Conservation (phyloP, 164 flowering plant genomes). For the Piper betle region DNA sequence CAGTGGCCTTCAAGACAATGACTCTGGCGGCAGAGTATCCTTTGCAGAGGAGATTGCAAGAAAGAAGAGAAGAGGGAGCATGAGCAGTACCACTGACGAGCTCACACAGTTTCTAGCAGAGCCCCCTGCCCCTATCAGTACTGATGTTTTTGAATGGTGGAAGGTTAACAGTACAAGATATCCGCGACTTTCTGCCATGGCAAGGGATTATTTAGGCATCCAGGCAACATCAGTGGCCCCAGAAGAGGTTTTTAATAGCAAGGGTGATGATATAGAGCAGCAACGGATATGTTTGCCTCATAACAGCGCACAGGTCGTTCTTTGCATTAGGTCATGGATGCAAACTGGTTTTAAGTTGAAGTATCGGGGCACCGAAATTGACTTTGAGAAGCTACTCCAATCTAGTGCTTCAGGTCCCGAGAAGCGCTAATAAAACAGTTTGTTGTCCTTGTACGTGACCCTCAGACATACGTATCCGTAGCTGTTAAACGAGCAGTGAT, state of each 20-base stretch:
- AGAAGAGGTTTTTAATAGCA: constrained; percentile 54
- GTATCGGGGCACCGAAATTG: constrained; percentile 41
- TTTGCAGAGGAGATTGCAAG: constrained; percentile 97
- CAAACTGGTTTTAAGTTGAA: constrained; percentile 43
- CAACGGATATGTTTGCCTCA: constrained; percentile 44
- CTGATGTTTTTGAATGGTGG: constrained; percentile 96
- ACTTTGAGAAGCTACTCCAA: constrained; percentile 52
- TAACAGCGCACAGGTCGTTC: constrained; percentile 33
- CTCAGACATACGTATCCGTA: too few relatives aligned
- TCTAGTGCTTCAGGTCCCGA: constrained; percentile 5
- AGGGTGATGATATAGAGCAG: constrained; percentile 64
- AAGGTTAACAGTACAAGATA: constrained; percentile 67
- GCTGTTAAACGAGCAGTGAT: too few relatives aligned
- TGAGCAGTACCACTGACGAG: constrained; percentile 58
- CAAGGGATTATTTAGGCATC: constrained; percentile 75
- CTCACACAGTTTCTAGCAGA: constrained; percentile 83
- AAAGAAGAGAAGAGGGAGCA: constrained; percentile 68
- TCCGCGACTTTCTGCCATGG: constrained; percentile 83
- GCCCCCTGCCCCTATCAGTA: constrained; percentile 64
- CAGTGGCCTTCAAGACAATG: constrained; percentile 39
- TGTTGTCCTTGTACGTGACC: too few relatives aligned
- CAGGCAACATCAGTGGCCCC: constrained; percentile 73
- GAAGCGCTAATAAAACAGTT: not conserved
- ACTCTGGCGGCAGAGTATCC: constrained; percentile 51
- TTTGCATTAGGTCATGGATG: constrained; percentile 58